Evolutionary conservation across 2,329 filamentous ascomycete species (phyloP), one percentile per base, ranked within the genome.

Genomic region (Zymoseptoria tritici): DNA sequence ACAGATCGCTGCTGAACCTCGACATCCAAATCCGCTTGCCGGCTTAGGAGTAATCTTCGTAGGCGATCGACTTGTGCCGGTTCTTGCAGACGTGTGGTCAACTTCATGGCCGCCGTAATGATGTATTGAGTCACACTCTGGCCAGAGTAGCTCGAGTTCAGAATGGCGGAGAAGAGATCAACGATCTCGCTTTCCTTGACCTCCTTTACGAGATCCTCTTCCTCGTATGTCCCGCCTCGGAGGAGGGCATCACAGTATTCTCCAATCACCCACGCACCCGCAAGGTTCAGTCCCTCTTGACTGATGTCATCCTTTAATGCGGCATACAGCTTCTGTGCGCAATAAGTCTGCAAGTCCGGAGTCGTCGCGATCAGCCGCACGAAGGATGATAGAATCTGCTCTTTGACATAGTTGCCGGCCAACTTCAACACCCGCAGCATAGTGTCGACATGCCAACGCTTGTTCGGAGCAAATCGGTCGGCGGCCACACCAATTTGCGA

Each of bases 381-480:
- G 72, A 99, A 97, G 0, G 94, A 97, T 0, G 94, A 97, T 60
- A 99, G 77, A 61, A 99, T 99, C 68, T 95, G 94, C 74, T 99
- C 94, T 75, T 97, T 97, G 67, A 99, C 92, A 70, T 94, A 96
- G 76, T 95, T 96, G 53, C 94, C 94, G 56, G 94, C 94, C 65
- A 99, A 81, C 60, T 92, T 96, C 67, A 99, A 77, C 22, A 99
- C 91, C 21, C 95, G 85, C 57, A 99, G 80, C 87, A 99, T 97
- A 2, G 95, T 99, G 71, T 99, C 94, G 67, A 97, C 88, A 73
- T 99, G 94, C 94, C 94, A 99, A 72, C 94, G 83, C 78, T 97
- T 97, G 77, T 94, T 97, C 0, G 94, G 95, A 1, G 94, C 90
- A 75, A 91, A 99, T 66, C 93, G 87, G 75, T 99, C 94, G 6